Conservation (phyloP, 164 flowering plant genomes). For the Amborella trichopoda region DNA sequence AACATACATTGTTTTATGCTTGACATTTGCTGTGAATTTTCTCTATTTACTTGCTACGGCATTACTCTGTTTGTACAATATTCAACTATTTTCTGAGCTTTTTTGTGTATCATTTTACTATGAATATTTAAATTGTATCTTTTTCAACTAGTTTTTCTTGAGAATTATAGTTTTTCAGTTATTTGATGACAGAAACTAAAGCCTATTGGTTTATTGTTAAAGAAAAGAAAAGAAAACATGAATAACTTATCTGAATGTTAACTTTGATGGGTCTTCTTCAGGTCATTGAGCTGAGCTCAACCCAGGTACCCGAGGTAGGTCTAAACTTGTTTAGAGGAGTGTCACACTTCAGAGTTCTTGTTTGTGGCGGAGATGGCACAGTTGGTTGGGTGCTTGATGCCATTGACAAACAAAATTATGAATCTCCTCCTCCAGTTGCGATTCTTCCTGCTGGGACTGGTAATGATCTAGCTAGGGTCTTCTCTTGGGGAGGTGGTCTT, state of each 20-base stretch:
- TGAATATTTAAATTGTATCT: no score
- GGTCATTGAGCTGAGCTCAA: conserved; percentile 83
- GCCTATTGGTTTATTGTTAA: no score
- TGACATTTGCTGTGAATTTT: no score
- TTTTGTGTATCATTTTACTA: no score
- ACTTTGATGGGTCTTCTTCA: conserved; percentile 14
- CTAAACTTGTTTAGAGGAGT: conserved; percentile 76
- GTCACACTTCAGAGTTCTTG: conserved; percentile 87
- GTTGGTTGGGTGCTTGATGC: conserved; percentile 97
- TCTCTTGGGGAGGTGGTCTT: conserved; percentile 95
- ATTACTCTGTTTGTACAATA: no score
- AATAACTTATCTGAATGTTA: not conserved
- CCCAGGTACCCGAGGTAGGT: conserved; percentile 88
- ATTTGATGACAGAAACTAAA: no score
- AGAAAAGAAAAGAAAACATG: no score
- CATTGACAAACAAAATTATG: conserved; percentile 90
- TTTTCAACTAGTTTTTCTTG: no score
- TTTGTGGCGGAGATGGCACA: conserved; percentile 99
- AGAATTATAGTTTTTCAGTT: no score
- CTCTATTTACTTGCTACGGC: no score
- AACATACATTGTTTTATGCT: no score
- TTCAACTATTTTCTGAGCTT: no score
- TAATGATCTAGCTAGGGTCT: conserved; percentile 94
- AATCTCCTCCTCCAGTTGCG: conserved; percentile 98
- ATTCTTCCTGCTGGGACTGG: conserved; percentile 99